A percentile compares a stretch with the other conserved stretches of the same genome.
phyloP scores from a whole-genome alignment of 306 rosid genomes.

The Gillenia trifoliata region DNA sequence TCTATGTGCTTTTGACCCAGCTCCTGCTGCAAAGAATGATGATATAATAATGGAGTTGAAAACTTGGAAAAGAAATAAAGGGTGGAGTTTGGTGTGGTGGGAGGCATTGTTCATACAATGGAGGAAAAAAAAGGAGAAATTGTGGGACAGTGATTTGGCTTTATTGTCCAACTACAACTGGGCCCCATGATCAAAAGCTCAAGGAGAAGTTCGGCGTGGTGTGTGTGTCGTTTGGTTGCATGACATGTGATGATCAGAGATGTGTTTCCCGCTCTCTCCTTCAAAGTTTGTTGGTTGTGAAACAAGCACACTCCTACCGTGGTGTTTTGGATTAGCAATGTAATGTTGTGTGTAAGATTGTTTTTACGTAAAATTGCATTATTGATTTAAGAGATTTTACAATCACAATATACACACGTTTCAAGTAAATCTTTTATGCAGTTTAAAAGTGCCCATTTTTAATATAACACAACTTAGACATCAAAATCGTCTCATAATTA shows the following conservation, averaged over 20 bases:
- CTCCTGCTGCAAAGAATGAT: not conserved
- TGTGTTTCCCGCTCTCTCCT: not conserved
- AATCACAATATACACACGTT: too few relatives aligned
- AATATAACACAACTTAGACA: too few relatives aligned
- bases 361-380: too few relatives aligned
- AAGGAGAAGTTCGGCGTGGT: not conserved
- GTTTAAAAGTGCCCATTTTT: too few relatives aligned
- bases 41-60: slow-evolving; percentile 7
- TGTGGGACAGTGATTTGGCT: not conserved
- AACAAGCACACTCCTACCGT: too few relatives aligned
- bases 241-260: not conserved
- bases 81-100: not conserved
- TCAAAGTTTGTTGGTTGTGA: not conserved
- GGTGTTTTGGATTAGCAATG: too few relatives aligned
- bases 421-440: too few relatives aligned
- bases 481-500: too few relatives aligned
- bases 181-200: not conserved
- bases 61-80: not conserved
- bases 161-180: not conserved
- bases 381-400: too few relatives aligned
- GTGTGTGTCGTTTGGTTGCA: not conserved
- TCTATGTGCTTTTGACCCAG: not conserved
- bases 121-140: not conserved
- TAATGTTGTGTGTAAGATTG: too few relatives aligned
- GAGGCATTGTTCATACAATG: not conserved